A percentile compares a stretch with the other conserved stretches of the same genome.
These are phyloP conservation scores for Plasmodium gonderi DNA, from an alignment of 169 alveolate genomes.

Conservation along the genomic window DNA sequence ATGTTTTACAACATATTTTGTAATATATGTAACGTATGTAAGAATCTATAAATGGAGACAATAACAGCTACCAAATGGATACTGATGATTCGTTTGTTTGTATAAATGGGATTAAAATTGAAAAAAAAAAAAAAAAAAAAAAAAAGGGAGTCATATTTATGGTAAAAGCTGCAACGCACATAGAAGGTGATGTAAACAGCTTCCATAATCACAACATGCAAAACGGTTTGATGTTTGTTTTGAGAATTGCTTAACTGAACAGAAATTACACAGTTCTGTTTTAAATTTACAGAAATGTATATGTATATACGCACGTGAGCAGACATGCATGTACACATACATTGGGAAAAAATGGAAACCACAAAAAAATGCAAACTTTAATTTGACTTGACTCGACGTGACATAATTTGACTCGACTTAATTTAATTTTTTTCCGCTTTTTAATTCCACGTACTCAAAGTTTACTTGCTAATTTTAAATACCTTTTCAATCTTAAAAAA, in stretches of 20 bases:
- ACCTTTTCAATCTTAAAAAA: neutral
- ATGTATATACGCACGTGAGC: neutral
- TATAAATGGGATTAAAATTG: neutral
- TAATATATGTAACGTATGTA: neutral
- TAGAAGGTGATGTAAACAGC: neutral
- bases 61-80: neutral
- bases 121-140: neutral
- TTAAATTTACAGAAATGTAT: neutral
- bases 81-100: neutral
- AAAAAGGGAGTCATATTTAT: neutral
- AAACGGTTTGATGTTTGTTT: neutral
- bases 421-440: neutral
- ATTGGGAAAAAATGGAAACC: neutral
- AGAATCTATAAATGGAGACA: too few relatives aligned
- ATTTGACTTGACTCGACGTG: too few relatives aligned
- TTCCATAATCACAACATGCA: neutral
- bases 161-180: neutral
- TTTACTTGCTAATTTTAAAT: neutral
- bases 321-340: neutral
- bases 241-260: neutral
- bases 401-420: too few relatives aligned
- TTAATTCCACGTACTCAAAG: neutral
- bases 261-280: neutral
- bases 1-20: neutral
- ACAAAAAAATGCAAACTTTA: slow-evolving; percentile 3